Evolutionary conservation across 2,329 filamentous ascomycete genomes (phyloP).

Genomic region (Atkinsonella hypoxylon): DNA sequence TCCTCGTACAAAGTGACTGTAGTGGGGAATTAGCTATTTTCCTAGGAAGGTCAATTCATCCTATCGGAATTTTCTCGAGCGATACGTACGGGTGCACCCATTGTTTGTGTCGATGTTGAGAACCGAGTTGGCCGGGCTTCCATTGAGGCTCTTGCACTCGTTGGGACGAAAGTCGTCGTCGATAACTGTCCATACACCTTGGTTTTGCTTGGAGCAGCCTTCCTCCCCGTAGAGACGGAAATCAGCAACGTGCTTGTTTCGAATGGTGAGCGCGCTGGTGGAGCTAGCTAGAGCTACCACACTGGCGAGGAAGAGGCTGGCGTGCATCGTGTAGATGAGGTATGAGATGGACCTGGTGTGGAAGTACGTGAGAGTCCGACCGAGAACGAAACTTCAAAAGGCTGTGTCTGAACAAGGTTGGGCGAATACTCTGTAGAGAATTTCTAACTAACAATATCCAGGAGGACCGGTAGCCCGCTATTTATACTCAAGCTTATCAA

Average conservation of each 20-base stretch:
- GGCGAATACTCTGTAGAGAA: not conserved
- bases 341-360: not conserved
- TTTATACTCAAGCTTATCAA: not conserved
- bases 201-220: slow-evolving; percentile 11
- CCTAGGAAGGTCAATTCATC: no score
- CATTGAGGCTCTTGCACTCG: slow-evolving; percentile 11
- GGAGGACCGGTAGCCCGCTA: not conserved
- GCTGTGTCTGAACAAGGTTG: not conserved
- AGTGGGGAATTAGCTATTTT: not conserved
- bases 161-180: slow-evolving; percentile 11
- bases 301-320: slow-evolving; percentile 8
- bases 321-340: slow-evolving; percentile 6
- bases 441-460: not conserved
- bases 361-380: not conserved
- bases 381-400: not conserved
- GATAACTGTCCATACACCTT: slow-evolving; percentile 16
- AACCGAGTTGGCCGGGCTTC: slow-evolving; percentile 8
- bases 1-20: slow-evolving; percentile 10
- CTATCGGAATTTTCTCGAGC: no score
- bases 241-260: slow-evolving; percentile 14
- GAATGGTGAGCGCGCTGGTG: slow-evolving; percentile 8
- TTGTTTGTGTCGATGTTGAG: slow-evolving; percentile 7
- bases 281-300: slow-evolving; percentile 7
- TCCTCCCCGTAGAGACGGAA: slow-evolving; percentile 13
- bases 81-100: slow-evolving; percentile 11